Evolutionary conservation across 1,284 basidiomycete genomes (phyloP).

Genomic region (Trichosporon sp.): DNA sequence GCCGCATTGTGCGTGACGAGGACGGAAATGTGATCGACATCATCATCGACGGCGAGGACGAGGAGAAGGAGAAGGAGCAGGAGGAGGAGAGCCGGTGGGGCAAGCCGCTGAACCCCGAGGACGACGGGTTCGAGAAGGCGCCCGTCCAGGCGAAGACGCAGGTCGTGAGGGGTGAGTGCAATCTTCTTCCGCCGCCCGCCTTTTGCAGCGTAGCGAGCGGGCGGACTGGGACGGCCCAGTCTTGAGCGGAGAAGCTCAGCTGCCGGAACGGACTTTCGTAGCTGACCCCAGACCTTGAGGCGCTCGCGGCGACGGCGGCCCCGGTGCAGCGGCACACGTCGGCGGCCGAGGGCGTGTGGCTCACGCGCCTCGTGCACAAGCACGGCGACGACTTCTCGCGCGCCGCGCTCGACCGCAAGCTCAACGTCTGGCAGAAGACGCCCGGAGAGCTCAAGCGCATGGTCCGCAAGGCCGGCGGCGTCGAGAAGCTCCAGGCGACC

Average conservation of each 20-base stretch:
- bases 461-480: slow-evolving; percentile 39
- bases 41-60: slow-evolving; percentile 60
- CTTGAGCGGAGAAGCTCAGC: not conserved
- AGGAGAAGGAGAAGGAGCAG: slow-evolving; percentile 45
- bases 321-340: slow-evolving; percentile 63
- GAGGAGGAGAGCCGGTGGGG: slow-evolving; percentile 15
- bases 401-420: slow-evolving; percentile 74
- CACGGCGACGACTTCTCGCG: slow-evolving; percentile 67
- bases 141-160: slow-evolving; percentile 47
- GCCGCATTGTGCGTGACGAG: slow-evolving; percentile 77
- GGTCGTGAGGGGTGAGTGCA: slow-evolving; percentile 46
- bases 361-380: slow-evolving; percentile 63
- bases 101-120: slow-evolving; percentile 22
- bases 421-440: slow-evolving; percentile 84
- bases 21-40: slow-evolving; percentile 74
- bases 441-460: slow-evolving; percentile 65
- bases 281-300: slow-evolving; percentile 41
- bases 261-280: too few relatives aligned
- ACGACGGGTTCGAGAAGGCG: slow-evolving; percentile 27
- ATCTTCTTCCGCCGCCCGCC: not conserved
- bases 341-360: slow-evolving; percentile 63
- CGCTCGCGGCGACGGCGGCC: slow-evolving; percentile 33
- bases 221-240: not conserved
- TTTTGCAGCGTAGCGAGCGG: too few relatives aligned
- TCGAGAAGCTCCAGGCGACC: slow-evolving; percentile 17